Percentiles rank a stretch among this genome's conserved stretches.
Evolutionary conservation across 2,329 filamentous ascomycete genomes (phyloP).

Genomic region (Didymella pomorum): DNA sequence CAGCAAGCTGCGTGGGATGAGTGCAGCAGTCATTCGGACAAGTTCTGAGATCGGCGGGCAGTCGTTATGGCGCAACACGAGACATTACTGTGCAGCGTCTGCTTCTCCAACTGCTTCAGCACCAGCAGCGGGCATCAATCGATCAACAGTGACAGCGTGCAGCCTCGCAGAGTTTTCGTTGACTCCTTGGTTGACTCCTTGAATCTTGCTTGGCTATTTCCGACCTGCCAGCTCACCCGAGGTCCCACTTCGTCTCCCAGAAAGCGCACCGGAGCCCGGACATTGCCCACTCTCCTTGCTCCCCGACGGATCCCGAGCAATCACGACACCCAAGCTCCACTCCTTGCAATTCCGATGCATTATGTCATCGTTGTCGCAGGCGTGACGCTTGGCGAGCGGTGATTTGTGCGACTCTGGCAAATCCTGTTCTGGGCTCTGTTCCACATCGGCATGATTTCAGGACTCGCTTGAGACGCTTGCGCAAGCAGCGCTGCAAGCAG

Average conservation of each 20-base stretch:
- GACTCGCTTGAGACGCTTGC: neutral
- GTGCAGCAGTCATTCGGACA: conserved; percentile 26
- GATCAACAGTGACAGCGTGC: conserved; percentile 11
- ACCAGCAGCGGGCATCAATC: conserved; percentile 7
- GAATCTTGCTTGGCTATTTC: conserved; percentile 12
- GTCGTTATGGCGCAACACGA: conserved; percentile 32
- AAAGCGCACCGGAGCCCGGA: conserved; percentile 11
- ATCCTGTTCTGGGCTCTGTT: conserved; percentile 28
- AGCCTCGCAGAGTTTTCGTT: conserved; percentile 19
- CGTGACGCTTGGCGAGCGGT: conserved; percentile 20
- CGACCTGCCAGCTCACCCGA: conserved; percentile 17
- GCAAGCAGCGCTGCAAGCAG: neutral
- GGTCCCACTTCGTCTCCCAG: conserved; percentile 18
- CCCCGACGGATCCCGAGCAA: conserved; percentile 24
- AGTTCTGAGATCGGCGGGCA: conserved; percentile 19
- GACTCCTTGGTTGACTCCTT: conserved; percentile 11
- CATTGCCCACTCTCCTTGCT: conserved; percentile 11
- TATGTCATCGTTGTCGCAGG: conserved; percentile 28
- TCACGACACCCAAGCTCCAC: conserved; percentile 24
- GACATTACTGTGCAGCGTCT: conserved; percentile 7
- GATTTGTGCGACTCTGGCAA: conserved; percentile 23
- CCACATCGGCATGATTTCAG: conserved; percentile 32
- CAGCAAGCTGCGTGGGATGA: conserved; percentile 17
- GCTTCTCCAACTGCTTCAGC: conserved; percentile 12
- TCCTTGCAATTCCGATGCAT: conserved; percentile 24